Conservation (phyloP, 352 stramenopile genomes). For the Globisporangium orthogonon region DNA sequence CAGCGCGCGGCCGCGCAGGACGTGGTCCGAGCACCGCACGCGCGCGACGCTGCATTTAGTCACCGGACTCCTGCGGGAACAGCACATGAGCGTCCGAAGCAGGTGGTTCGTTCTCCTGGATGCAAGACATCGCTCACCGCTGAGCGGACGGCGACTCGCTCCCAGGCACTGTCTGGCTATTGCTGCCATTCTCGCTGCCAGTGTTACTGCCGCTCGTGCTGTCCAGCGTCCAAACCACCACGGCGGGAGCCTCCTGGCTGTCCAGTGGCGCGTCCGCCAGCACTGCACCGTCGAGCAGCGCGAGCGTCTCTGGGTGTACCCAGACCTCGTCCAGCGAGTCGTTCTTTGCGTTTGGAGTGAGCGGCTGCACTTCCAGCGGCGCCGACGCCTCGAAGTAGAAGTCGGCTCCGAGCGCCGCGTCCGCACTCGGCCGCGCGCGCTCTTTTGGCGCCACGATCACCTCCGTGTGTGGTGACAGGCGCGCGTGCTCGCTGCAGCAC, state of each 20-base stretch:
- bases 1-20: slow-evolving; percentile 27
- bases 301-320: slow-evolving; percentile 57
- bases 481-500: slow-evolving; percentile 53
- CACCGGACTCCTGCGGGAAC: slow-evolving; percentile 7
- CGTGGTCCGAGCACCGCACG: slow-evolving; percentile 32
- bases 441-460: slow-evolving; percentile 76
- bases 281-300: slow-evolving; percentile 48
- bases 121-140: slow-evolving; percentile 1
- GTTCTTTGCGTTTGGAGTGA: slow-evolving; percentile 11
- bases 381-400: slow-evolving; percentile 59
- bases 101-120: not conserved
- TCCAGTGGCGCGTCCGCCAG: slow-evolving; percentile 20
- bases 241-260: slow-evolving; percentile 29
- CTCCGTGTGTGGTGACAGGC: slow-evolving; percentile 62
- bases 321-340: slow-evolving; percentile 51
- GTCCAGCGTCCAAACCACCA: slow-evolving; percentile 28
- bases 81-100: not conserved
- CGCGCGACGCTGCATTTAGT: slow-evolving; percentile 23
- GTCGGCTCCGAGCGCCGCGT: slow-evolving; percentile 30
- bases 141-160: not conserved
- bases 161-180: not conserved
- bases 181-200: not conserved
- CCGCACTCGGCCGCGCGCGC: slow-evolving; percentile 22
- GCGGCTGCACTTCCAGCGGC: slow-evolving; percentile 35
- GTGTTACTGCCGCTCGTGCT: not conserved